Conservation (phyloP, 306 rosid genomes). For the Pueraria montana region DNA sequence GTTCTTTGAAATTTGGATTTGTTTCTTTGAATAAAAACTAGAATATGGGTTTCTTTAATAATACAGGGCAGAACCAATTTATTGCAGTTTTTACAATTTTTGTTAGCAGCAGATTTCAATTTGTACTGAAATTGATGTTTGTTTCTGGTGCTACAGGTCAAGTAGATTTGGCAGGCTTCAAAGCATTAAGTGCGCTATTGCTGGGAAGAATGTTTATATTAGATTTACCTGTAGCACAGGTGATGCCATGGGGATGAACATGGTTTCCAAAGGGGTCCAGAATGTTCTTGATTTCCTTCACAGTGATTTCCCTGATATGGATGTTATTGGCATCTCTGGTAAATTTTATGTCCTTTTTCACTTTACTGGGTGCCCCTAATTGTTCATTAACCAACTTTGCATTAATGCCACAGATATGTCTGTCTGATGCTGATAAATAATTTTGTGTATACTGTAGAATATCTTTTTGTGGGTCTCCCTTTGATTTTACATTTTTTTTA, state of each 20-base stretch:
- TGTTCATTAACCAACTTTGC: background rate
- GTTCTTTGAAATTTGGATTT: background rate
- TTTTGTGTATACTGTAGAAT: background rate
- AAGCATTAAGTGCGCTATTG: slow-evolving; percentile 55
- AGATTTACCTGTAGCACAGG: slow-evolving; percentile 73
- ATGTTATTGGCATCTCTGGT: slow-evolving; percentile 74
- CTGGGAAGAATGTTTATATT: slow-evolving; percentile 63
- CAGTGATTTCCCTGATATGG: slow-evolving; percentile 74
- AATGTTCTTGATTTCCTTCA: slow-evolving; percentile 70
- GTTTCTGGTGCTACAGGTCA: slow-evolving; percentile 50
- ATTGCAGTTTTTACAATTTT: background rate
- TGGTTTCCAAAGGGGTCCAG: slow-evolving; percentile 78
- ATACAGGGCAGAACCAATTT: background rate
- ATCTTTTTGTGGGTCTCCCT: background rate
- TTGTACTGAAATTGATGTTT: background rate
- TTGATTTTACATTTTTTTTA: background rate
- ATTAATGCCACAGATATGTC: background rate
- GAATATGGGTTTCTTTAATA: background rate
- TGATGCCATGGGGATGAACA: slow-evolving; percentile 86
- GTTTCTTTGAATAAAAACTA: background rate
- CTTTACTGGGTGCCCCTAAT: background rate
- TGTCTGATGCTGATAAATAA: background rate
- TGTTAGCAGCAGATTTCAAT: background rate
- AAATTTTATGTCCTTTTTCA: slow-evolving; percentile 2
- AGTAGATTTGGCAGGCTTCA: slow-evolving; percentile 75